These are phyloP conservation scores for Fraxinus sp. DNA, from an alignment of 305 asterid genomes.

Conservation along the genomic window DNA sequence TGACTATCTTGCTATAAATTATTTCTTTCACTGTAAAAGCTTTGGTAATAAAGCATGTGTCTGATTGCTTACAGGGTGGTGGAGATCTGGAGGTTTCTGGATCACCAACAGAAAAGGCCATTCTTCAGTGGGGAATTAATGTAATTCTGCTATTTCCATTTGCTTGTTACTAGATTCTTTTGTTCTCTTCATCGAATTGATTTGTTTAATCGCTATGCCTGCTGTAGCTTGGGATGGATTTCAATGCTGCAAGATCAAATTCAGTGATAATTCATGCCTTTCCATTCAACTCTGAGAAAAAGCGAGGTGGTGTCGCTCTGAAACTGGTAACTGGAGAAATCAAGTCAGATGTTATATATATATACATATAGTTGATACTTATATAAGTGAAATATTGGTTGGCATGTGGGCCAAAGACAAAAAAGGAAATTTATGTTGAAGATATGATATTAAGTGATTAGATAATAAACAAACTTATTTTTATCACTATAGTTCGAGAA, in stretches of 20 bases:
- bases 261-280: conserved; percentile 76
- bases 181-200: conserved; percentile 15
- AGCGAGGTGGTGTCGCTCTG: conserved; percentile 88
- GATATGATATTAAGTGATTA: background rate
- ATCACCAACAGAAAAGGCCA: conserved; percentile 95
- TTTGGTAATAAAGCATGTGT: conserved; percentile 6
- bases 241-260: conserved; percentile 49
- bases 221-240: conserved; percentile 87
- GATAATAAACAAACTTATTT: background rate
- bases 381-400: background rate
- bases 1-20: background rate
- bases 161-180: conserved; percentile 4
- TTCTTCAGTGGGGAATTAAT: conserved; percentile 86
- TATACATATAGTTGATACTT: background rate
- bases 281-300: conserved; percentile 96
- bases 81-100: conserved; percentile 79
- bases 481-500: background rate
- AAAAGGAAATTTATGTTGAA: background rate
- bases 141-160: conserved; percentile 34
- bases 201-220: conserved; percentile 16
- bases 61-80: conserved; percentile 58
- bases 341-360: background rate
- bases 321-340: conserved; percentile 52
- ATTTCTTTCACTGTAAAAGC: background rate
- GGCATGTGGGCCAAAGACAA: background rate